Evolutionary conservation across 225 moss, liverwort and hornwort genomes (phyloP).

Genomic region (Thuidium tamariscinum): DNA sequence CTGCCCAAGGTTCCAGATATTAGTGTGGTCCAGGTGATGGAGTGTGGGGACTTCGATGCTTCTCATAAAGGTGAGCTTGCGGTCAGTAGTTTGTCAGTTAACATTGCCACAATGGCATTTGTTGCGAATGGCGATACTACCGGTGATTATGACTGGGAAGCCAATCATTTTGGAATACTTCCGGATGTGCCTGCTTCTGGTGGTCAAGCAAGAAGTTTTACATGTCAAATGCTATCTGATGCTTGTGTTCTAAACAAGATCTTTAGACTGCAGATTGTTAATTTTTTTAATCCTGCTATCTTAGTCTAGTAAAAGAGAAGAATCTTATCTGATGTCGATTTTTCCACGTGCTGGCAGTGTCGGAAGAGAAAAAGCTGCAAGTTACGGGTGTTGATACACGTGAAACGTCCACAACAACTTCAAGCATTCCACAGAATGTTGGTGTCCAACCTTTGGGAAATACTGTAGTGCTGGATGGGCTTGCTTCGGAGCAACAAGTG

Average conservation of each 20-base stretch:
- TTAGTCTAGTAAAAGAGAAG: not conserved
- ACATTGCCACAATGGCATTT: not conserved
- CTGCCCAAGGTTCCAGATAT: slow-evolving; percentile 10
- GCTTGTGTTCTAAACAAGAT: not conserved
- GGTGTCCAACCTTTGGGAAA: not conserved
- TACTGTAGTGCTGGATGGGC: not conserved
- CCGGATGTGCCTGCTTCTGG: not conserved
- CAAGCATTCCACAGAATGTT: not conserved
- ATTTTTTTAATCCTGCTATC: not conserved
- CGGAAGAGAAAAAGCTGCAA: not conserved
- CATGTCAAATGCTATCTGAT: not conserved
- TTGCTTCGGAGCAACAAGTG: slow-evolving; percentile 3
- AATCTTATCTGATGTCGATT: not conserved
- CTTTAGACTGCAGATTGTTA: not conserved
- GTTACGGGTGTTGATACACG: not conserved
- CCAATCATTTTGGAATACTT: not conserved
- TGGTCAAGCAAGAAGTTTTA: not conserved
- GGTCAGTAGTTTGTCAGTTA: not conserved
- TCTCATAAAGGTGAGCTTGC: slow-evolving; percentile 15
- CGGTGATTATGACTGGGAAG: not conserved
- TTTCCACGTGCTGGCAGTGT: slow-evolving; percentile 8
- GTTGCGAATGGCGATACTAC: not conserved
- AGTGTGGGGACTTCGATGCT: slow-evolving; percentile 13
- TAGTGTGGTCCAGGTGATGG: slow-evolving; percentile 14
- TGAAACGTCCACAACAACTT: not conserved